A percentile compares a stretch with the other conserved stretches of the same genome.
phyloP scores from a whole-genome alignment of 116 monocot genomes.

The Zostera marina region DNA sequence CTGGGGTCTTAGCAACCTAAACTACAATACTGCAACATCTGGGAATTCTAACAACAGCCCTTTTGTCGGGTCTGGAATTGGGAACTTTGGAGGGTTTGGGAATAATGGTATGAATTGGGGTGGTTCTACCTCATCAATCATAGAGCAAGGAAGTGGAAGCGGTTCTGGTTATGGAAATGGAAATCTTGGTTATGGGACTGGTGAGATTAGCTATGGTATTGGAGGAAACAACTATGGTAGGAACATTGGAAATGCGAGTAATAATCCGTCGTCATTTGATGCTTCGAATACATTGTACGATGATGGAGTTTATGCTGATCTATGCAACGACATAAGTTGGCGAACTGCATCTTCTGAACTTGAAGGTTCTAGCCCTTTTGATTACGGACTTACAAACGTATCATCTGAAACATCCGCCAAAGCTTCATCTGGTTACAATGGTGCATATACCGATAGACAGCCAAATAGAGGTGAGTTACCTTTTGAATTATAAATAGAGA shows the following conservation, averaged over 20 bases:
- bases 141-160: conserved; percentile 14
- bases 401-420: conserved; percentile 28
- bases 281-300: conserved; percentile 22
- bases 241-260: conserved; percentile 18
- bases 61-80: conserved; percentile 28
- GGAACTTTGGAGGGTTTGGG: conserved; percentile 31
- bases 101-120: conserved; percentile 43
- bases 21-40: conserved; percentile 23
- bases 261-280: conserved; percentile 24
- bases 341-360: conserved; percentile 34
- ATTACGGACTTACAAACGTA: conserved; percentile 38
- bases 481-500: background rate
- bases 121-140: conserved; percentile 18
- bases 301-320: conserved; percentile 35
- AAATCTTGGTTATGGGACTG: conserved; percentile 28
- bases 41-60: conserved; percentile 19
- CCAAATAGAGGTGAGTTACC: conserved; percentile 36
- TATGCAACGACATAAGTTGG: conserved; percentile 58
- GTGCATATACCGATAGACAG: conserved; percentile 40
- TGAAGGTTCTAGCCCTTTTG: conserved; percentile 51
- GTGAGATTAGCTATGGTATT: conserved; percentile 34
- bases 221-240: conserved; percentile 30
- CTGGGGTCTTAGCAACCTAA: conserved; percentile 42
- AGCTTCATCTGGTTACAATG: conserved; percentile 27
- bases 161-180: conserved; percentile 16